Conservation (phyloP, 768 basidiomycete genomes). For the Strobilomyces echinocephalus region DNA sequence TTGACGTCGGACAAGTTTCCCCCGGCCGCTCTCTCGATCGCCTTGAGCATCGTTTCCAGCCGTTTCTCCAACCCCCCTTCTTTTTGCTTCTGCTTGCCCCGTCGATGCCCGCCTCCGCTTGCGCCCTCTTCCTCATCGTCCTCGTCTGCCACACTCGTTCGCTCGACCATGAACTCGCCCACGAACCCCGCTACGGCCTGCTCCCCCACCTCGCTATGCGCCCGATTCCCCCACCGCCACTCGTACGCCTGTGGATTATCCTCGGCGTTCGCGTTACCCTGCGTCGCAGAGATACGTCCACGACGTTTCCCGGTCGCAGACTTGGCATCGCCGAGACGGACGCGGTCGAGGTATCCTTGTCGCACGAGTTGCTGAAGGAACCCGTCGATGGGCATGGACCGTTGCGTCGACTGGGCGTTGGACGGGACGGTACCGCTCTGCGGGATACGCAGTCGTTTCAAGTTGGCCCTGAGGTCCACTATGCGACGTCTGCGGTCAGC, state of each 20-base stretch:
- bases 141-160: conserved; percentile 10
- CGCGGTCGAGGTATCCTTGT: conserved; percentile 77
- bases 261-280: conserved; percentile 22
- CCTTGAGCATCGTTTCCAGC: conserved; percentile 32
- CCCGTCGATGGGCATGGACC: conserved; percentile 52
- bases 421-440: conserved; percentile 46
- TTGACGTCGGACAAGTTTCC: conserved; percentile 36
- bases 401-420: conserved; percentile 46
- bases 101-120: conserved; percentile 1
- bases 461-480: conserved; percentile 70
- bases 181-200: conserved; percentile 68
- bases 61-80: conserved; percentile 16
- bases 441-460: conserved; percentile 66
- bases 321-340: conserved; percentile 47
- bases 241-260: conserved; percentile 40
- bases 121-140: conserved; percentile 15
- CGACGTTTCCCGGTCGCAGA: conserved; percentile 49
- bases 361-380: conserved; percentile 61
- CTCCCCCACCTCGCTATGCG: conserved; percentile 82
- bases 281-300: conserved; percentile 44
- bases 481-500: background rate
- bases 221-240: conserved; percentile 84
- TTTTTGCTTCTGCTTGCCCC: conserved; percentile 16
- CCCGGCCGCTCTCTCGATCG: conserved; percentile 39
- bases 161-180: conserved; percentile 66